phyloP scores from a whole-genome alignment of 768 basidiomycete genomes.

The Lentinula sp. region DNA sequence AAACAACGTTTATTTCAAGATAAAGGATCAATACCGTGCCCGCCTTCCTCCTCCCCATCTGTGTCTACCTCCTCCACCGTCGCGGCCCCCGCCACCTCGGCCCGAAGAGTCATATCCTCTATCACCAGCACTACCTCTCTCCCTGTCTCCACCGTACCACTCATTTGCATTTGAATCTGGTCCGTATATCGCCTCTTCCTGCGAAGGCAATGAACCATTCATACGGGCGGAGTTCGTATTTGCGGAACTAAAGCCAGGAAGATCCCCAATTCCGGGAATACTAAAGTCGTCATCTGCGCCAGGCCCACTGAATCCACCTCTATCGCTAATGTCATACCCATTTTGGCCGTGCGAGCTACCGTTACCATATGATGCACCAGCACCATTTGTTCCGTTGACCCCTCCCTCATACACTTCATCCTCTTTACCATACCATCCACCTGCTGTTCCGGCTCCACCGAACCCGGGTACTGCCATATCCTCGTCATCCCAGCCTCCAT shows the following conservation, averaged over 20 bases:
- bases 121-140: conserved; percentile 24
- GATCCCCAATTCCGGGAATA: conserved; percentile 58
- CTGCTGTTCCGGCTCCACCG: conserved; percentile 32
- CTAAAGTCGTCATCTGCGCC: conserved; percentile 42
- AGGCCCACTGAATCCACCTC: conserved; percentile 14
- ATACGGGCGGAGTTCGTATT: conserved; percentile 20
- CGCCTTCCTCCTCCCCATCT: background rate
- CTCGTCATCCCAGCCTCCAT: conserved; percentile 60
- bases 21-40: background rate
- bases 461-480: conserved; percentile 79
- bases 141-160: conserved; percentile 25
- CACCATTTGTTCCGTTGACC: conserved; percentile 17
- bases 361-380: conserved; percentile 14
- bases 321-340: conserved; percentile 17
- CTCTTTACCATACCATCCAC: conserved; percentile 17
- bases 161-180: conserved; percentile 27
- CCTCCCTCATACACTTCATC: conserved; percentile 33
- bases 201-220: conserved; percentile 30
- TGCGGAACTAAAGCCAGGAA: conserved; percentile 12
- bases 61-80: conserved; percentile 18
- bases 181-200: conserved; percentile 35
- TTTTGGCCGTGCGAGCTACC: conserved; percentile 13
- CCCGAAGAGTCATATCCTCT: conserved; percentile 27
- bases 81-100: conserved; percentile 22
- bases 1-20: too few species aligned